Percentiles rank a stretch among this genome's conserved stretches.
Conservation (phyloP, 2,329 filamentous ascomycete species). For the Sporothrix humicola region DNA sequence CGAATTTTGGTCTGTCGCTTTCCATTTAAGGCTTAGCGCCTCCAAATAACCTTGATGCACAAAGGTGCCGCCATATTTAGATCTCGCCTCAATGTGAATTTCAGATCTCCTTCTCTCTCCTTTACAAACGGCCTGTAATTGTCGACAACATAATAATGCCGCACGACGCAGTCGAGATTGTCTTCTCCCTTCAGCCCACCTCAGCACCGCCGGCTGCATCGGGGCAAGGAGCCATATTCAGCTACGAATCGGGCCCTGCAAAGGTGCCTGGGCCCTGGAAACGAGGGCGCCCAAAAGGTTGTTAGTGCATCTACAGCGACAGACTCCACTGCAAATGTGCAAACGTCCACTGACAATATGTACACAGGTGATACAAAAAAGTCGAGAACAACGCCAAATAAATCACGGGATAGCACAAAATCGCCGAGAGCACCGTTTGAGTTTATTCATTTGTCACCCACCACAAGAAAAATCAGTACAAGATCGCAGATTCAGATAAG, state of each 20-base stretch:
- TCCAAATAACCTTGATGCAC: not conserved
- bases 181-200: constrained; percentile 3
- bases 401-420: not conserved
- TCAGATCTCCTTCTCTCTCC: not conserved
- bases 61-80: not conserved
- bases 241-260: constrained; percentile 17
- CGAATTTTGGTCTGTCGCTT: not conserved
- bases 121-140: not conserved
- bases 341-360: not conserved
- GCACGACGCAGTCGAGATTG: constrained; percentile 11
- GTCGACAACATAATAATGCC: not conserved
- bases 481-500: constrained; percentile 10
- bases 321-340: not conserved
- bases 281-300: constrained; percentile 29
- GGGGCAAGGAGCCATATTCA: constrained; percentile 15
- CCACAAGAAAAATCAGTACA: not conserved
- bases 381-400: not conserved
- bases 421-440: constrained; percentile 8
- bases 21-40: not conserved
- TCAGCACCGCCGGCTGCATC: not conserved
- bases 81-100: not conserved
- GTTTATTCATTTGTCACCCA: constrained; percentile 28
- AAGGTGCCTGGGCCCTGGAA: constrained; percentile 33
- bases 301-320: not conserved
- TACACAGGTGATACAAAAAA: not conserved